Evolutionary conservation across 2,329 filamentous ascomycete genomes (phyloP), one percentile per base, ranked within the genome.

Genomic region (Aschersonia sp.): DNA sequence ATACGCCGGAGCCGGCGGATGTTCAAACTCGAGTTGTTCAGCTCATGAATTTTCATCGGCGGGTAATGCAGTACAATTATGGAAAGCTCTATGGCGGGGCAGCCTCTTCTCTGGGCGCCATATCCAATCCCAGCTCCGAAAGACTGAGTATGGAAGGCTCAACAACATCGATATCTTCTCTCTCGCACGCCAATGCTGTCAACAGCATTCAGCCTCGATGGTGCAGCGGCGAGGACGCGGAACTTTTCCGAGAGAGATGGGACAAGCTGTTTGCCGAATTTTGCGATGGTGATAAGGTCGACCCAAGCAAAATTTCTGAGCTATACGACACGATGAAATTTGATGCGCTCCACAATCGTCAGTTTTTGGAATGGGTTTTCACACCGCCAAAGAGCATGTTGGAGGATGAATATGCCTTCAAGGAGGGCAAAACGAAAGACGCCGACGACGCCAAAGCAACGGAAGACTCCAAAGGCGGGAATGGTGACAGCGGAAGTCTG

Each of bases 311-410:
- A 69, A 90, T 98, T 52, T 96, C 88, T 5, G 92, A 98, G 68
- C 76, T 98, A 3, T 98, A 98, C 63, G 92, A 98, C 63, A 97
- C 90, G 22, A 97, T 98, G 92, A 98, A 98, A 65, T 98, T 97
- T 54, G 92, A 98, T 63, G 92, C 92, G 1, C 73, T 98, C 11
- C 94, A 98, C 66, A 98, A 98, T 60, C 81, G 92, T 2, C 87
- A 88, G 52, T 98, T 98, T 58, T 70, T 98, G 4, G 92, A 98
- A 63, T 97, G 92, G 87, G 84, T 96, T 0, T 98, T 98, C 57
- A 94, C 88, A 12, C 92, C 92, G 2, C 82, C 86, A 35, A 81
- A 79, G 57, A 75, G 73, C 50, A 86, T 94, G 66, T 69, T 90
- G 9, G 84, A 85, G 47, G 85, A 90, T 46, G 81, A 85, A 53